Base-by-base conservation (phyloP, 179 eudicot genomes). In the Amaranthus tricolor region DNA sequence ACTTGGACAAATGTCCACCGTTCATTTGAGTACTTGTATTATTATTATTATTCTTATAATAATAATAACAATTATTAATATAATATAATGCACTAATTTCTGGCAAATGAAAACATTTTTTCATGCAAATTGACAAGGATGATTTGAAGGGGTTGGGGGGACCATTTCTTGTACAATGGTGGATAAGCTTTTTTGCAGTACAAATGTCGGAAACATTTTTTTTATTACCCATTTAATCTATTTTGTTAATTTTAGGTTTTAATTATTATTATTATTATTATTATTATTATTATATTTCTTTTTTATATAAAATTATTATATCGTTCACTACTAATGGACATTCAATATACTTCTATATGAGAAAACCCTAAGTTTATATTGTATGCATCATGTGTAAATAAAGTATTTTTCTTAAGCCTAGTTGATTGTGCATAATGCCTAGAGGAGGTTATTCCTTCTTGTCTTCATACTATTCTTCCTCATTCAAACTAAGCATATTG, bases 1-100 rank as follows among this genome's bases (percentile, higher is more conserved):
- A 81, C 76, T 40, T 77, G 78, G 80, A 77, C 84, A 81, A 77
- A 75, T 77, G 81, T 77, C 68, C 72, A 68, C 84, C 84, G 62
- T 56, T 62, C 62, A 69, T 77, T 77, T 5, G 78, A 8, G 81
- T 81, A 77, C 84, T 71, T 71, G 59, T 40, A 20, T 17, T 43
- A 59, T 14, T 66, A 65, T 48, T 71, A 63, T 71, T 44, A 62
- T 47, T 54, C 13, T 66, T 6, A 66, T 11, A 7, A 9, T 67
- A 45, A 16, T 7, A 48, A 16, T n/a, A 8, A 45, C 14, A 19
- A 9, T 21, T 70, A 31, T 31, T 31, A 31, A 31, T 31, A 31
- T 56, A 24, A 45, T 21, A 54, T 45, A 17, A 20, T 53, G 44
- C 8, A 0, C 31, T 20, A 4, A 64, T 7, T 56, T 15, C 15